phyloP scores from a whole-genome alignment of 768 basidiomycete genomes.

The Megacollybia marginata region DNA sequence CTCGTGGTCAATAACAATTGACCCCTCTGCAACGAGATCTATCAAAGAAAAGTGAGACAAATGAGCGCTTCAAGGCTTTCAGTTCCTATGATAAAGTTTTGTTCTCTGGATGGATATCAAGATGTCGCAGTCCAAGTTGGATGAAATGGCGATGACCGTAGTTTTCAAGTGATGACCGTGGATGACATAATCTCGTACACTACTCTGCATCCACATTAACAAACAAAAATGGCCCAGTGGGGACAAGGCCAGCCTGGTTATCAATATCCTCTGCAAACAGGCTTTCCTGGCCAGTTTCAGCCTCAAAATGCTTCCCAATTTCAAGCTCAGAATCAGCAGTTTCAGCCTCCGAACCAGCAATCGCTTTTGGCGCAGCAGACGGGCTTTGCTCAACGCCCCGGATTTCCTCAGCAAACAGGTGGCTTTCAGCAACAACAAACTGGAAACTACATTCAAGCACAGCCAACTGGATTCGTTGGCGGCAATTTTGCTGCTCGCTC shows the following conservation, averaged over 20 bases:
- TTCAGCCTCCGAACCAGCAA: neutral
- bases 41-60: too few relatives aligned
- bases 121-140: too few relatives aligned
- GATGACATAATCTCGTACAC: too few relatives aligned
- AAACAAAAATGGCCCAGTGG: too few relatives aligned
- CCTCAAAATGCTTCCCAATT: neutral
- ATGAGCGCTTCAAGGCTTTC: too few relatives aligned
- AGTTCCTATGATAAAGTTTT: too few relatives aligned
- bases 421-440: neutral
- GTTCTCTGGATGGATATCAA: too few relatives aligned
- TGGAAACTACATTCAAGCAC: constrained; percentile 29
- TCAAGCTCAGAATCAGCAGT: neutral
- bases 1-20: too few relatives aligned
- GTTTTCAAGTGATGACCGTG: too few relatives aligned
- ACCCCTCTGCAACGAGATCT: too few relatives aligned
- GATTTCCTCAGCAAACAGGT: neutral
- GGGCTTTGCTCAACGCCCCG: neutral
- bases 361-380: neutral
- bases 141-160: too few relatives aligned
- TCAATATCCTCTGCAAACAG: constrained; percentile 72
- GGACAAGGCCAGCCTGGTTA: constrained; percentile 61
- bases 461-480: constrained; percentile 48
- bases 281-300: constrained; percentile 34
- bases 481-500: constrained; percentile 29
- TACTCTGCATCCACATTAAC: too few relatives aligned